Evolutionary conservation across 129 eudicot genomes (phyloP), one percentile per base, ranked within the genome.

Genomic region (Logfia minima): DNA sequence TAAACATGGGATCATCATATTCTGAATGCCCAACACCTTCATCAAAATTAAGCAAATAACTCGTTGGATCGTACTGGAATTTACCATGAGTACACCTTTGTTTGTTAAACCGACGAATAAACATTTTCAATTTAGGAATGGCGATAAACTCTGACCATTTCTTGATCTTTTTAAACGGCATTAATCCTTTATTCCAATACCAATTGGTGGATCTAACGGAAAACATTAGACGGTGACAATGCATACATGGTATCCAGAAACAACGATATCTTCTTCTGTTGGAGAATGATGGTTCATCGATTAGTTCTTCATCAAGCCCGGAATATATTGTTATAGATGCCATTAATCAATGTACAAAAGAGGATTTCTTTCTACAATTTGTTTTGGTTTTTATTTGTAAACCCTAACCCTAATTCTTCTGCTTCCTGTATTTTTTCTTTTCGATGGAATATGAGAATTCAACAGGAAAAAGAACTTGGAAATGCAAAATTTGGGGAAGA

Each of bases 71-170:
- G 65, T 86, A 86, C 45, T 69, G 84, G 78, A 82, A 89, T 64
- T 75, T 80, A 21, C 77, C 89, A 29, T 76, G 64, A 51, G 39
- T 79, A 2, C 76, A 60, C 21, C 76, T 58, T 61, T 63, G 79
- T 80, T 76, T 79, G 41, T 78, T 84, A 59, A 88, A 80, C 80
- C 85, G 86, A 55, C 90, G 90, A 16, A 88, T 86, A 41, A 87
- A 83, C 68, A 87, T 84, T 84, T 88, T 86, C 89, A 89, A 83
- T 59, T 83, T 86, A 5, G 91, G 93, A 0, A 88, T 81, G 70
- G 85, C 87, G 16, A 83, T 86, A 53, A 88, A 80, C 65, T 86
- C 89, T 83, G 96, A 90, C 96, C 92, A 90, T 55, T 86, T 88
- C 77, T 84, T 67, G 28, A 82, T 72, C 74, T 69, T 87, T 74